Percentiles rank a stretch among this genome's conserved stretches.
Evolutionary conservation across 2,329 filamentous ascomycete species (phyloP).

Genomic region (Ceratocystis alfenasii): DNA sequence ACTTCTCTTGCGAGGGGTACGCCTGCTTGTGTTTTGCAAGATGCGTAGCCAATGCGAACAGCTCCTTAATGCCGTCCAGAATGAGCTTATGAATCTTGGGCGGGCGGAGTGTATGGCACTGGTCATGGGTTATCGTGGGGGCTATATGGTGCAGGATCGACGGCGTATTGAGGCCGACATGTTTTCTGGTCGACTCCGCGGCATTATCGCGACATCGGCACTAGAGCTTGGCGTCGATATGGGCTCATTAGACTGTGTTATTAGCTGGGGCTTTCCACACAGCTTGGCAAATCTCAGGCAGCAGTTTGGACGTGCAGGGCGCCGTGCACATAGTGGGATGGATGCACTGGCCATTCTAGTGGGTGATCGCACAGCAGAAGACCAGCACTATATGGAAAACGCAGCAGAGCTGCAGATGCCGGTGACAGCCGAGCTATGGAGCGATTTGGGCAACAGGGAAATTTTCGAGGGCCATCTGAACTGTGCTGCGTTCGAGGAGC

Average conservation of each 20-base stretch:
- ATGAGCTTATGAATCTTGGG: constrained; percentile 61
- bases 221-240: constrained; percentile 93
- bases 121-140: constrained; percentile 91
- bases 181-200: constrained; percentile 89
- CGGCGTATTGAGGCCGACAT: constrained; percentile 85
- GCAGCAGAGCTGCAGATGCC: constrained; percentile 87
- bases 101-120: constrained; percentile 61
- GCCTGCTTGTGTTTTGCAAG: constrained; percentile 86
- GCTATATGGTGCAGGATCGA: constrained; percentile 84
- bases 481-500: constrained; percentile 91
- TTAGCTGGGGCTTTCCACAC: constrained; percentile 90
- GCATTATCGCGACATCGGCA: constrained; percentile 86
- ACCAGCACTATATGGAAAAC: constrained; percentile 96
- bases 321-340: constrained; percentile 56
- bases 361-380: constrained; percentile 77
- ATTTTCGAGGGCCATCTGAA: constrained; percentile 89
- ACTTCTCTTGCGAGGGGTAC: constrained; percentile 72
- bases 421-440: constrained; percentile 76
- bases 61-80: constrained; percentile 65
- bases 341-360: constrained; percentile 85
- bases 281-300: constrained; percentile 90
- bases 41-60: constrained; percentile 82
- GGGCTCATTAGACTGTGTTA: constrained; percentile 80
- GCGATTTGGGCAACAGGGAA: constrained; percentile 84
- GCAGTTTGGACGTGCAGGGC: constrained; percentile 83